Base-by-base conservation (phyloP, 2,329 filamentous ascomycete species). In the Eutypella sp. region DNA sequence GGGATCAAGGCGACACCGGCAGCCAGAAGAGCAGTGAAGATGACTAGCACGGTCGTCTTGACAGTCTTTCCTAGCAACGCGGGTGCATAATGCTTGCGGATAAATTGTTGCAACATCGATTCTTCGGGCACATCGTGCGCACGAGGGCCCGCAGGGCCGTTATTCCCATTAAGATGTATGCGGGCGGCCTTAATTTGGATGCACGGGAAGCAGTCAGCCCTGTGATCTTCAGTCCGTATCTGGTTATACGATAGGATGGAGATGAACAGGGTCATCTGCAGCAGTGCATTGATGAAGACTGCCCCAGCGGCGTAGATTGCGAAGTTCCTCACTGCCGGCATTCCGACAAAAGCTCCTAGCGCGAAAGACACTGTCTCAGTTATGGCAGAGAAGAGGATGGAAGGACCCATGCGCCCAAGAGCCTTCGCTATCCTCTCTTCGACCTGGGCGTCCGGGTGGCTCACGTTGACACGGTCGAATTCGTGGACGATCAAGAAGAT, bases 401-500 rank as follows among this genome's bases (percentile, higher is more conserved):
- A 97, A 2, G 93, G 93, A 0, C 93, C 93, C 84, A 99, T 99
- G 44, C 93, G 83, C 19, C 93, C 92, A n/a, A 97, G 74, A 3
- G 93, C 88, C 59, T 87, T 85, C 5, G 89, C 86, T 45, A 97
- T 84, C 22, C 93, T 81, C 59, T 91, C 84, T 55, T 95, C 87
- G 2, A 99, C 85, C 64, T 86, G 79, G 51, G 91, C 86, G 59
- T 97, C 91, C 0, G 91, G 89, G 59, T 96, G 87, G 64, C 86
- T 95, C 56, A 90, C 71, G 59, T 99, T 99, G 62, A 96, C 87
- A 24, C 93, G 81, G 63, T 99, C 93, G 48, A 99, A 95, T 67
- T 99, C 93, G 67, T 99, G 93, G 1, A 99, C 93, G 48, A 99
- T 96, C 46, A 99, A 73, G 70, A 99, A 99, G 58, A 99, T 97